phyloP scores from a whole-genome alignment of 352 stramenopile species.

The Phytophthora ohioensis region DNA sequence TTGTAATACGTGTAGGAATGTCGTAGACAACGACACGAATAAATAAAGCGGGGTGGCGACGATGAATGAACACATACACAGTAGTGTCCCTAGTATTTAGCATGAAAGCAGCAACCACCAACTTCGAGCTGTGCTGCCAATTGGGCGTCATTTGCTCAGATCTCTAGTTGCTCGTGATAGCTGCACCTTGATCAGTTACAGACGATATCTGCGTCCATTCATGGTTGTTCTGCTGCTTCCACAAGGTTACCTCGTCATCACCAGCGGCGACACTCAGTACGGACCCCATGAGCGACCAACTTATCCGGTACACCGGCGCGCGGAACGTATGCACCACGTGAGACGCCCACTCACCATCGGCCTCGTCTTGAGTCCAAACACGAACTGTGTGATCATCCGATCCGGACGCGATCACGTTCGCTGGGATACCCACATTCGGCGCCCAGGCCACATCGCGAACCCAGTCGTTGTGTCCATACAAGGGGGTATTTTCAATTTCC shows the following conservation, averaged over 20 bases:
- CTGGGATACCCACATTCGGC: constrained; percentile 84
- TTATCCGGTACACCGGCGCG: constrained; percentile 82
- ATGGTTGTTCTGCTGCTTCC: constrained; percentile 73
- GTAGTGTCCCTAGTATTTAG: constrained; percentile 22
- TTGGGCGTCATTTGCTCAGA: not conserved
- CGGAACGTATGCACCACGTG: constrained; percentile 77
- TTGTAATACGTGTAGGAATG: constrained; percentile 18
- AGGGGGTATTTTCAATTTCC: constrained; percentile 49
- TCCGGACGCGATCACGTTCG: constrained; percentile 80
- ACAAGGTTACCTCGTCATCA: constrained; percentile 84
- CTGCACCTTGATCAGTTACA: constrained; percentile 72
- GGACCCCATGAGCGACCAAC: constrained; percentile 80
- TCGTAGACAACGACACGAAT: constrained; percentile 20
- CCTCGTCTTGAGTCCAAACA: constrained; percentile 82
- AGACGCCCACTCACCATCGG: constrained; percentile 63
- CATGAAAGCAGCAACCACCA: constrained; percentile 3
- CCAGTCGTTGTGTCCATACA: constrained; percentile 84
- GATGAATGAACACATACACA: constrained; percentile 18
- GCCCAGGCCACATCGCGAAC: constrained; percentile 87
- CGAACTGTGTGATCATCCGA: constrained; percentile 88
- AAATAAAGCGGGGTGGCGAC: constrained; percentile 25
- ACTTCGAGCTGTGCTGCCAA: not conserved
- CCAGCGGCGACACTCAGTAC: constrained; percentile 72
- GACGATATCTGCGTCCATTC: constrained; percentile 81
- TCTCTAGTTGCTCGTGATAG: constrained; percentile 42